Percentiles rank a stretch among this genome's conserved stretches.
These are phyloP conservation scores for Hypoxylon intermedium DNA, from an alignment of 495 filamentous ascomycete species.

Conservation along the genomic window DNA sequence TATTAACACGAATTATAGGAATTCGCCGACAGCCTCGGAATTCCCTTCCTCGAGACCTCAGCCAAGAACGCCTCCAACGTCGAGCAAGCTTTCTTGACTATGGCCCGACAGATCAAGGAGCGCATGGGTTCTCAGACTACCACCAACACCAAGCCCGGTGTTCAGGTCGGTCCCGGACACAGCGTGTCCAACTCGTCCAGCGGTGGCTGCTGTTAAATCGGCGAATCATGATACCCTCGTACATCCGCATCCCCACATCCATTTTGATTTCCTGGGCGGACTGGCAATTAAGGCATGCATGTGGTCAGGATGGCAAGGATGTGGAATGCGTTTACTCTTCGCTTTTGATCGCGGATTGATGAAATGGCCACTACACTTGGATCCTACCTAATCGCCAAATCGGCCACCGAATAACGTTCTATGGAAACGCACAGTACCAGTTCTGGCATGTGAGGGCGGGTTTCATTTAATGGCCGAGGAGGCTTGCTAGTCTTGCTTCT, in stretches of 20 bases:
- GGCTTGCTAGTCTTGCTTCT: not conserved
- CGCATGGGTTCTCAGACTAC: conserved; percentile 94
- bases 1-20: conserved; percentile 65
- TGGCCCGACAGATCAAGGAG: conserved; percentile 99
- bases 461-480: conserved; percentile 36
- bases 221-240: conserved; percentile 43
- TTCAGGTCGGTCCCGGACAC: conserved; percentile 92
- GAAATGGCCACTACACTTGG: conserved; percentile 43
- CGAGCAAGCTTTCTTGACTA: conserved; percentile 99
- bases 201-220: conserved; percentile 89
- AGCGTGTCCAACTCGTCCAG: conserved; percentile 90
- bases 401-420: conserved; percentile 20
- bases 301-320: conserved; percentile 80
- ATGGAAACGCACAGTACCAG: conserved; percentile 15
- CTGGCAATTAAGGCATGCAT: conserved; percentile 91
- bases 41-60: conserved; percentile 99
- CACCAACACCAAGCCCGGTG: conserved; percentile 97
- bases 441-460: conserved; percentile 41
- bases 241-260: conserved; percentile 32
- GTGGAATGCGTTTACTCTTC: conserved; percentile 38
- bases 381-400: conserved; percentile 34
- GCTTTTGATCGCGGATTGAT: conserved; percentile 43
- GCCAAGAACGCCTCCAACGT: conserved; percentile 99
- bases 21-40: conserved; percentile 97
- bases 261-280: conserved; percentile 80